phyloP scores from a whole-genome alignment of 2,329 filamentous ascomycete species.

The Microcyclospora tardicrescens region DNA sequence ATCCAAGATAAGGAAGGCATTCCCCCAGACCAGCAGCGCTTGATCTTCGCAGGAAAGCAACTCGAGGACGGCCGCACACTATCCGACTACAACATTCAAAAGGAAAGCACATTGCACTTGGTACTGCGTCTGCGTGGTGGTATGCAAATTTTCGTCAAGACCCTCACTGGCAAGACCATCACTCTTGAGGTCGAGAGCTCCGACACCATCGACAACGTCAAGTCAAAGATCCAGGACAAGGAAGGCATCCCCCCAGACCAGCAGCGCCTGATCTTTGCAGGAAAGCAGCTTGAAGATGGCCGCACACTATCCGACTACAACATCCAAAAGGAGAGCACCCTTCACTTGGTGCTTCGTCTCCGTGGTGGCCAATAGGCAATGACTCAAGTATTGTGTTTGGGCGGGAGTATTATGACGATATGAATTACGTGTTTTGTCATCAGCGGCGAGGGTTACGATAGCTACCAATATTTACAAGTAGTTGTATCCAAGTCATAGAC shows the following conservation, averaged over 20 bases:
- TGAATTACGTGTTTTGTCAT: conserved; percentile 1
- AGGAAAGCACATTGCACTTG: conserved; percentile 56
- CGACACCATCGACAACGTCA: conserved; percentile 91
- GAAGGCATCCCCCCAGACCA: conserved; percentile 88
- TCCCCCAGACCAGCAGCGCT: conserved; percentile 82
- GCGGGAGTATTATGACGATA: background rate
- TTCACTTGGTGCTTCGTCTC: conserved; percentile 51
- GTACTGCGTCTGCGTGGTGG: conserved; percentile 51
- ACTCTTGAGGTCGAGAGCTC: conserved; percentile 81
- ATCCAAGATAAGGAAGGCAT: conserved; percentile 76
- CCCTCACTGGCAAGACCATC: conserved; percentile 72
- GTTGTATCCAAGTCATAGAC: too few relatives aligned
- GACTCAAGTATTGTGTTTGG: background rate
- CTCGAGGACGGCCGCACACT: conserved; percentile 88
- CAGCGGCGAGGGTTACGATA: too few relatives aligned
- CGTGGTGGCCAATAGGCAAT: conserved; percentile 39
- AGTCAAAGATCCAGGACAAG: conserved; percentile 73
- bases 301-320: conserved; percentile 90
- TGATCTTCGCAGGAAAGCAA: conserved; percentile 94
- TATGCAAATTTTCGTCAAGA: conserved; percentile 50
- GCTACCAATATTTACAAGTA: too few relatives aligned
- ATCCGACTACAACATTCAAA: conserved; percentile 89
- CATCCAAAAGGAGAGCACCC: conserved; percentile 66
- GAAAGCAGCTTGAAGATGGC: conserved; percentile 87
- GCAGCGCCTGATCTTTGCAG: conserved; percentile 86